phyloP scores from a whole-genome alignment of 495 filamentous ascomycete genomes.

The Trichocladium uniseriatum region DNA sequence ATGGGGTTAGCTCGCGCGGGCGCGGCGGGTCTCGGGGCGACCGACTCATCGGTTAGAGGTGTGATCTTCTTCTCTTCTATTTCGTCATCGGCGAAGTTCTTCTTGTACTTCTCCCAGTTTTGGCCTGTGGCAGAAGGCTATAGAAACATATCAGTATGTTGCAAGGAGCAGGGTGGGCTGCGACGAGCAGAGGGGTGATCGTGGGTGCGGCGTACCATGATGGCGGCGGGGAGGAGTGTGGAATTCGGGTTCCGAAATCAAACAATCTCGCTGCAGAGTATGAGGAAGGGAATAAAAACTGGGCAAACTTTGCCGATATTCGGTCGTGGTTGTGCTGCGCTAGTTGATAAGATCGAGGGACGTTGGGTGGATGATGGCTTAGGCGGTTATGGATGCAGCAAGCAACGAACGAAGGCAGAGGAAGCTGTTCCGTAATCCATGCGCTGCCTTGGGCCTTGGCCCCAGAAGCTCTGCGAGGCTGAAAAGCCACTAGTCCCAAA shows the following conservation, averaged over 20 bases:
- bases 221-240: constrained; percentile 5
- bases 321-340: constrained; percentile 5
- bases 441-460: constrained; percentile 27
- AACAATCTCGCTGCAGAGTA: not conserved
- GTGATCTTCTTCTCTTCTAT: constrained; percentile 99
- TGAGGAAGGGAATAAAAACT: too few relatives aligned
- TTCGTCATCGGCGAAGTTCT: constrained; percentile 93
- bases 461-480: constrained; percentile 28
- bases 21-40: constrained; percentile 14
- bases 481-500: constrained; percentile 15
- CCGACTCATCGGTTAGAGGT: constrained; percentile 89
- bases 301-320: not conserved
- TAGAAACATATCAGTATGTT: constrained; percentile 11
- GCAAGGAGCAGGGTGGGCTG: not conserved
- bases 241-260: not conserved
- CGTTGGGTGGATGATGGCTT: constrained; percentile 4
- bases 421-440: constrained; percentile 33
- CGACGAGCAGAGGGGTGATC: not conserved
- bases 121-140: constrained; percentile 84
- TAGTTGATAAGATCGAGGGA: constrained; percentile 7
- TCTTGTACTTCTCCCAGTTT: constrained; percentile 97
- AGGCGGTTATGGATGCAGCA: constrained; percentile 2
- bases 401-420: constrained; percentile 7
- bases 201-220: constrained; percentile 17
- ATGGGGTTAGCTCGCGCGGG: constrained; percentile 28